Base-by-base conservation (phyloP, 2,329 filamentous ascomycete species). In the Pseudocercospora eumusae region DNA sequence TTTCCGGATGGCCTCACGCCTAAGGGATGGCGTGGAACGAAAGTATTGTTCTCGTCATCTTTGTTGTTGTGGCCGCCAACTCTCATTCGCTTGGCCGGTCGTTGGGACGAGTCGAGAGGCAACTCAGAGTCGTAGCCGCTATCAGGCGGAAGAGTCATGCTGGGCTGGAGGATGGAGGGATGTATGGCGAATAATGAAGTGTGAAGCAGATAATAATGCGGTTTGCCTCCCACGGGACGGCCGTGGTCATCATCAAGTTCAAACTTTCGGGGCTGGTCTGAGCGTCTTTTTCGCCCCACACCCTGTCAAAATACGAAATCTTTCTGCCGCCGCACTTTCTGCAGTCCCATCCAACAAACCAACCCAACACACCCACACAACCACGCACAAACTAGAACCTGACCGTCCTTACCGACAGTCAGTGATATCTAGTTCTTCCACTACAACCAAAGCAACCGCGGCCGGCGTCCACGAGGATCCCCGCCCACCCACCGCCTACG, bases 1-100 rank as follows among this genome's bases (percentile, higher is more conserved):
- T 99, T 98, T 40, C 93, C 95, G 64, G 89, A 84, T 1, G 95
- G 93, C 73, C 92, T 95, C 66, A 98, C 83, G 31, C 89, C 89
- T 52, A 96, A 80, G 40, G 92, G 92, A 80, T 98, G 93, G 42
- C 83, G 81, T 56, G 89, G 89, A 57, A 96, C 84, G 69, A 80
- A 75, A 28, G 62, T 71, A 69, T 73, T 73, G 67, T 82, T 77
- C 73, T 60, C 64, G 27, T 62, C 60, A 18, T 42, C 36, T 56
- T 23, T 42, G 53, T 56, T 13, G 11, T 44, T 45, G 58, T 53
- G 40, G 50, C 53, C 42, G 23, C 55, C 55, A 25, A 57, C 42
- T 57, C 63, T 68, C 18, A 44, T 36, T 23, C 65, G 65, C 62
- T 68, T 68, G 33, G 61, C 61, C 61, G 66, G 64, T 59, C 64